These are phyloP conservation scores for Forsythia suspensa DNA, from an alignment of 257 asterid species.

Conservation along the genomic window DNA sequence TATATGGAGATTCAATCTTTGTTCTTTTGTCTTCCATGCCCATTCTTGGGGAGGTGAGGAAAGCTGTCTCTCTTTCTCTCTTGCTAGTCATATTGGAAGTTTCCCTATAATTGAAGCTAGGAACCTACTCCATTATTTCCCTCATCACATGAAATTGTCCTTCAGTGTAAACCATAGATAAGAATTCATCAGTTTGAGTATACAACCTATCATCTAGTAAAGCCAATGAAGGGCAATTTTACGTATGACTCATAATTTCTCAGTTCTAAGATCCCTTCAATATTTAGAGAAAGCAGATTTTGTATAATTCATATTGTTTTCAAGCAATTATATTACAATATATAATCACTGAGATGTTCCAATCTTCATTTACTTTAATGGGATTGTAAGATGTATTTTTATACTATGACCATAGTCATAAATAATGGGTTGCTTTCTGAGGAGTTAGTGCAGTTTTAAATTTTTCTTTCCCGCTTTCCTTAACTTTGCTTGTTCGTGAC, in stretches of 20 bases:
- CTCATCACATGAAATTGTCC: neutral
- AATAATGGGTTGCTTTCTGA: neutral
- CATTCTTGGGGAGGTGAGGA: neutral
- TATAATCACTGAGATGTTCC: neutral
- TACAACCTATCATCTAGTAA: neutral
- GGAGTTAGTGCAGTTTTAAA: constrained; percentile 2
- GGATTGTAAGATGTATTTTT: neutral
- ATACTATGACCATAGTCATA: neutral
- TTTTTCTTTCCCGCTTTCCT: constrained; percentile 9
- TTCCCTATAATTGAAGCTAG: neutral
- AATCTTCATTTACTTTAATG: neutral
- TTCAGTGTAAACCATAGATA: neutral
- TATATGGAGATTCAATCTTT: neutral
- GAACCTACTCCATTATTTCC: neutral
- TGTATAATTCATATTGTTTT: neutral
- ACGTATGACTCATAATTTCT: neutral
- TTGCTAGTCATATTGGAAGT: neutral
- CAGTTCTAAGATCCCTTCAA: neutral
- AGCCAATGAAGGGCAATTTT: neutral
- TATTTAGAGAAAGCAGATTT: neutral
- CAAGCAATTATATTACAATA: constrained; percentile 2
- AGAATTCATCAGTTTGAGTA: neutral
- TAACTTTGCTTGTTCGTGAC: constrained; percentile 18
- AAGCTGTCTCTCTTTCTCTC: neutral
- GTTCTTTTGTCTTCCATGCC: neutral